These are phyloP conservation scores for Limtongia smithiae DNA, from an alignment of 805 yeast species.

Conservation along the genomic window DNA sequence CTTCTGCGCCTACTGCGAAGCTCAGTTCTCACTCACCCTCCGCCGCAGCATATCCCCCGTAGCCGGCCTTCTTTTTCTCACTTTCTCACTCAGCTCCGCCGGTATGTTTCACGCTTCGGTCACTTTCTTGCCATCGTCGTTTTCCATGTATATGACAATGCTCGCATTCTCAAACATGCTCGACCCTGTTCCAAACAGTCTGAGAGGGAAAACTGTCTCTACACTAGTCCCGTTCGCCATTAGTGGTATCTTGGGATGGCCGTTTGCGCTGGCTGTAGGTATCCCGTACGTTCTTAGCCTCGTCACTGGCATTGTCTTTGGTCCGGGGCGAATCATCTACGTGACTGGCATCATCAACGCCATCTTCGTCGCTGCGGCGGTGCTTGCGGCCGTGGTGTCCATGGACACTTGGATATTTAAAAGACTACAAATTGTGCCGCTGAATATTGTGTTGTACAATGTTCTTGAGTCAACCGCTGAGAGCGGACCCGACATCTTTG, in stretches of 20 bases:
- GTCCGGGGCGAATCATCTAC: not conserved
- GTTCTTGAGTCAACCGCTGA: conserved; percentile 67
- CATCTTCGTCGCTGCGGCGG: conserved; percentile 1
- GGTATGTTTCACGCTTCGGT: conserved; percentile 89
- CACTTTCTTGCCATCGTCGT: conserved; percentile 77
- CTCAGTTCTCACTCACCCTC: conserved; percentile 47
- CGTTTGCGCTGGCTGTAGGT: conserved; percentile 67
- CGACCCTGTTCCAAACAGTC: no score
- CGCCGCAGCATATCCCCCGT: conserved; percentile 37
- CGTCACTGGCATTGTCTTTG: conserved; percentile 25
- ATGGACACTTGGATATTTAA: conserved; percentile 65
- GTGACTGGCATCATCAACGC: conserved; percentile 26
- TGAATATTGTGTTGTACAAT: conserved; percentile 79
- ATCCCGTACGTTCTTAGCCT: conserved; percentile 51
- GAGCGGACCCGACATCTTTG: conserved; percentile 88
- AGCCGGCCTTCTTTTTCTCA: conserved; percentile 57
- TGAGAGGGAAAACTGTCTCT: conserved; percentile 6
- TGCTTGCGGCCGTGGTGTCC: conserved; percentile 34
- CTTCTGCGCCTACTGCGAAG: conserved; percentile 50
- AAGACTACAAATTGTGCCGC: conserved; percentile 58
- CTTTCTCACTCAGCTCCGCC: conserved; percentile 61
- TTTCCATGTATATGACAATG: conserved; percentile 54
- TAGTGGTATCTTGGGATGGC: conserved; percentile 91
- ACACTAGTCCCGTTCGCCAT: conserved; percentile 45
- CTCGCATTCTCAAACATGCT: conserved; percentile 35